Evolutionary conservation across 2,329 filamentous ascomycete species (phyloP).

Genomic region (Colletotrichum brevisporum): DNA sequence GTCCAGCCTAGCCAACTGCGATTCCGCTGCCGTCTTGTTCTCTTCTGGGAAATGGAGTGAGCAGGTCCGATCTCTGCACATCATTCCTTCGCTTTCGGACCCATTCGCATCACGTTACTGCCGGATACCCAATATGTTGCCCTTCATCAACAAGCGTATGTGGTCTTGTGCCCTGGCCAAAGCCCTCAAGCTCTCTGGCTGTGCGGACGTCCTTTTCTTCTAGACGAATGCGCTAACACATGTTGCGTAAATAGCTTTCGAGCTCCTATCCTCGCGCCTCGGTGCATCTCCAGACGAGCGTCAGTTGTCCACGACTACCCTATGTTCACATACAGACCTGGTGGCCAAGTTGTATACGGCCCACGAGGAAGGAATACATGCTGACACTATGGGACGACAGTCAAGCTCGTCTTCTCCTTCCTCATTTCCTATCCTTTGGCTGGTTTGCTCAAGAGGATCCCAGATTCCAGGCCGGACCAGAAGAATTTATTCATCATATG

Average conservation of each 20-base stretch:
- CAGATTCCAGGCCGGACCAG: slow-evolving; percentile 83
- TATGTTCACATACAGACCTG: slow-evolving; percentile 49
- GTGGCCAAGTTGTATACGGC: neutral
- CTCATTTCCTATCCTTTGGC: slow-evolving; percentile 93
- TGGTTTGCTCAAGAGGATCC: slow-evolving; percentile 88
- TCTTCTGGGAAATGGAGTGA: neutral
- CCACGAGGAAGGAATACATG: neutral
- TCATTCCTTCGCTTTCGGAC: neutral
- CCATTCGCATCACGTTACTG: neutral
- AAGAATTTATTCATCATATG: slow-evolving; percentile 92
- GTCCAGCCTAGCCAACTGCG: too few species aligned
- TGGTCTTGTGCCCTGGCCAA: neutral
- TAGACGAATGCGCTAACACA: slow-evolving; percentile 8
- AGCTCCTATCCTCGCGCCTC: slow-evolving; percentile 56
- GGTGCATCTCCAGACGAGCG: slow-evolving; percentile 63
- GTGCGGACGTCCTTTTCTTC: neutral
- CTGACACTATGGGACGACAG: slow-evolving; percentile 60
- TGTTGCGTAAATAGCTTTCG: slow-evolving; percentile 56
- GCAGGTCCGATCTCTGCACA: neutral
- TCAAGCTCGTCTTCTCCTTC: slow-evolving; percentile 94
- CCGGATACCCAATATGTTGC: slow-evolving; percentile 44
- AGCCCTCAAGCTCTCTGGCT: too few species aligned
- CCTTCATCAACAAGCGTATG: slow-evolving; percentile 48
- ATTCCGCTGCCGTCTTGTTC: too few species aligned
- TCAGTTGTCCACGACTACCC: slow-evolving; percentile 47